Conservation (phyloP, 148 eudicot species). For the Spergularia marina region DNA sequence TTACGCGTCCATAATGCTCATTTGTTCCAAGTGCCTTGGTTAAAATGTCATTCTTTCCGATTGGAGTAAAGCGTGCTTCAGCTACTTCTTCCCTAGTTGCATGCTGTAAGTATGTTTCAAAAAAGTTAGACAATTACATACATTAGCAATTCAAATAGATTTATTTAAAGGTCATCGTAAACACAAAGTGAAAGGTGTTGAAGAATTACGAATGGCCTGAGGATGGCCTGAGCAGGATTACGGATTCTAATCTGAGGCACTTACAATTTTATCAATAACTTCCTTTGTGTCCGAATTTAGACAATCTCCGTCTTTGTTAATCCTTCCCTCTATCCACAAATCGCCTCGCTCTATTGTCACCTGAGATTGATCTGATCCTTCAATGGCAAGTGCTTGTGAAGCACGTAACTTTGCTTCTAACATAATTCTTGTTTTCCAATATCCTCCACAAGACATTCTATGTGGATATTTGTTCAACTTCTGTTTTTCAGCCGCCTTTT, state of each 20-base stretch:
- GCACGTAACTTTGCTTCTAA: background rate
- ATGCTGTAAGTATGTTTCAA: background rate
- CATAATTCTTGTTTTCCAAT: background rate
- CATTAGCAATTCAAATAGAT: background rate
- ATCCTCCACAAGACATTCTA: background rate
- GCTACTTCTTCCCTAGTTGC: background rate
- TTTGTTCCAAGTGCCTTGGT: constrained; percentile 1
- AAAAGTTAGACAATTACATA: background rate
- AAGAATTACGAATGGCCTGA: too few relatives aligned
- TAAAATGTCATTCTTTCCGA: background rate
- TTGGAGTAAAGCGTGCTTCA: background rate
- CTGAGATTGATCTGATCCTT: background rate
- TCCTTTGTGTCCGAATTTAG: background rate
- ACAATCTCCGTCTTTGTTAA: background rate
- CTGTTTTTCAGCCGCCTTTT: background rate
- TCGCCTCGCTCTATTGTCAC: background rate
- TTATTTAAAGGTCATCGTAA: background rate
- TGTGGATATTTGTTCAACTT: background rate
- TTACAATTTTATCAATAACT: background rate
- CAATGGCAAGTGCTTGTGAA: too few relatives aligned
- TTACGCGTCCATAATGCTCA: background rate
- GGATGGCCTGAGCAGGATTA: too few relatives aligned
- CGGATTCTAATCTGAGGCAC: background rate
- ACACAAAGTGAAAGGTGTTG: too few relatives aligned
- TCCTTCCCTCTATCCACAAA: constrained; percentile 4